Evolutionary conservation across 495 filamentous ascomycete genomes (phyloP).

Genomic region (Hypomontagnella submonticulosa): DNA sequence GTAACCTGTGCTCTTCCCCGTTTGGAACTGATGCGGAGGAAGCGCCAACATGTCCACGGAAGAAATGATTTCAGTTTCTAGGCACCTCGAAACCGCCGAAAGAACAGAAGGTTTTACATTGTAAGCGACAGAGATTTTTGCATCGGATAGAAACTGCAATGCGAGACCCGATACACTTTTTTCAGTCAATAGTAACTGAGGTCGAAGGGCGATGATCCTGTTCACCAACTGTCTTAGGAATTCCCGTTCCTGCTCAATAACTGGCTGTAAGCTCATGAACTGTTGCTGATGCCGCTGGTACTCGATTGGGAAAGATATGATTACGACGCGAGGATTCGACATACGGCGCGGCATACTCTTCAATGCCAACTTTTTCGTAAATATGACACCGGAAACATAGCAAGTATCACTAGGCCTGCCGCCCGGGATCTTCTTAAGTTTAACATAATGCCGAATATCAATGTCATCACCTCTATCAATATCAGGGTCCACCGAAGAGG

Average conservation of each 20-base stretch:
- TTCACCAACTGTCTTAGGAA: slow-evolving; percentile 93
- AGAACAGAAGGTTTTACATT: slow-evolving; percentile 97
- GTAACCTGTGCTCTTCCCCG: slow-evolving; percentile 85
- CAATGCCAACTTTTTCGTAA: slow-evolving; percentile 94
- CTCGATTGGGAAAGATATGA: slow-evolving; percentile 94
- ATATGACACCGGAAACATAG: slow-evolving; percentile 95
- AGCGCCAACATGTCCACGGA: slow-evolving; percentile 94
- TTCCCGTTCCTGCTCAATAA: slow-evolving; percentile 96
- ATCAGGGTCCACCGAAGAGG: slow-evolving; percentile 94
- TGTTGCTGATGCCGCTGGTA: slow-evolving; percentile 95
- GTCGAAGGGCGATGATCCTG: slow-evolving; percentile 85
- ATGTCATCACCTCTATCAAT: slow-evolving; percentile 90
- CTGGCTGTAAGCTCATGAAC: slow-evolving; percentile 97
- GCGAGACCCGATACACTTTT: slow-evolving; percentile 92
- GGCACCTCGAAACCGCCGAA: slow-evolving; percentile 91
- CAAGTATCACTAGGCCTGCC: slow-evolving; percentile 89
- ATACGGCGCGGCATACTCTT: slow-evolving; percentile 96
- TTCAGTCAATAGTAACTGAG: slow-evolving; percentile 86
- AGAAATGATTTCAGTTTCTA: slow-evolving; percentile 89
- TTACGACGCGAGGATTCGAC: slow-evolving; percentile 83
- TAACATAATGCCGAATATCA: slow-evolving; percentile 98
- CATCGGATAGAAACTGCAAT: slow-evolving; percentile 84
- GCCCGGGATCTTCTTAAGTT: slow-evolving; percentile 94
- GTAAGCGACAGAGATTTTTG: slow-evolving; percentile 89
- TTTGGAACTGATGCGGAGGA: slow-evolving; percentile 65